Conservation (phyloP, 768 basidiomycete genomes). For the Clavulina sp. region DNA sequence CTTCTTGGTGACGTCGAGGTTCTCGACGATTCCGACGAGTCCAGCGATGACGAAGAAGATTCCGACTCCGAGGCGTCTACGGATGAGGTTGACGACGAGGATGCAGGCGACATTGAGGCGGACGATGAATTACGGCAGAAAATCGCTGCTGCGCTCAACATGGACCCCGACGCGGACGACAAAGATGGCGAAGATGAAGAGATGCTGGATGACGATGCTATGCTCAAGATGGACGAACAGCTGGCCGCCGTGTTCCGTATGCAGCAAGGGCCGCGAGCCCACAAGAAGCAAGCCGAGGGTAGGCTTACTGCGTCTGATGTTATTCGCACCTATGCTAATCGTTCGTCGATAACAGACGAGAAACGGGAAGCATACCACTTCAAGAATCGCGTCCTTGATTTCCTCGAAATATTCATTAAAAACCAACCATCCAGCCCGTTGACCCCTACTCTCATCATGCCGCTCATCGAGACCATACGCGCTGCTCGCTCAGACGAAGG, state of each 20-base stretch:
- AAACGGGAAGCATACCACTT: conserved; percentile 88
- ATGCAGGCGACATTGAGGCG: conserved; percentile 22
- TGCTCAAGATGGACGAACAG: conserved; percentile 91
- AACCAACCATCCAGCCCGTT: conserved; percentile 60
- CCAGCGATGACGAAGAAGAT: conserved; percentile 1
- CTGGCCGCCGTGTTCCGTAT: conserved; percentile 64
- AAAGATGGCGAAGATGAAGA: conserved; percentile 46
- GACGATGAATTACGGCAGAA: conserved; percentile 43
- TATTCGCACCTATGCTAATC: background rate
- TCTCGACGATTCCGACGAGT: conserved; percentile 9
- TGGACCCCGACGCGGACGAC: conserved; percentile 24
- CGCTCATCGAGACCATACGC: conserved; percentile 59
- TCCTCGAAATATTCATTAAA: conserved; percentile 73
- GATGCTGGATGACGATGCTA: conserved; percentile 90
- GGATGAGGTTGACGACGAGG: conserved; percentile 22
- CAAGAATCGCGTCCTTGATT: conserved; percentile 88
- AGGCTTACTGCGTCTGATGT: conserved; percentile 13
- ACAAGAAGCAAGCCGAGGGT: conserved; percentile 52
- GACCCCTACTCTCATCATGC: conserved; percentile 46
- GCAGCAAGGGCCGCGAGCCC: conserved; percentile 12
- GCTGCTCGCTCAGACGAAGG: conserved; percentile 56
- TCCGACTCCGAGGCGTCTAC: conserved; percentile 10
- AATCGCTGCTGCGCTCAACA: conserved; percentile 28
- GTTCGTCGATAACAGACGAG: conserved; percentile 26
- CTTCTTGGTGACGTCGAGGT: conserved; percentile 13